phyloP scores from a whole-genome alignment of 495 filamentous ascomycete species.

The Podospora sp. region DNA sequence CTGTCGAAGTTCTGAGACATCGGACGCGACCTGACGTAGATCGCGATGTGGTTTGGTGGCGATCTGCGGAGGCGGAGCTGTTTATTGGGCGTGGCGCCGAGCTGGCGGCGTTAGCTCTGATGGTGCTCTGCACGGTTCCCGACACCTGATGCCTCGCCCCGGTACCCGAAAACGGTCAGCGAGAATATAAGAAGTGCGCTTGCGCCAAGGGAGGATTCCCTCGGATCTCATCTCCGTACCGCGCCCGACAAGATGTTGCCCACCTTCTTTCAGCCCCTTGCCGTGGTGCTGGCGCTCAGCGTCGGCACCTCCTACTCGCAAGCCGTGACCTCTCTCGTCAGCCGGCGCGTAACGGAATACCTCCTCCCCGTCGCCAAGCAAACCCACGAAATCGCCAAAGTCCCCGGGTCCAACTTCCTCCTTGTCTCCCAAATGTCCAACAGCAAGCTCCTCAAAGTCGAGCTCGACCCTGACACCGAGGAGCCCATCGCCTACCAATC shows the following conservation, averaged over 20 bases:
- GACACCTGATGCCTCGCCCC: neutral
- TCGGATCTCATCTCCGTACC: neutral
- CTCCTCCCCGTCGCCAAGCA: slow-evolving; percentile 7
- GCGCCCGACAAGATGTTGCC: neutral
- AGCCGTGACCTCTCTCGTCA: slow-evolving; percentile 3
- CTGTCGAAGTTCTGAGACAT: no score
- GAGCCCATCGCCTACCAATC: slow-evolving; percentile 14
- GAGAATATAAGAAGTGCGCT: neutral
- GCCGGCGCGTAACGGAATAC: slow-evolving; percentile 15
- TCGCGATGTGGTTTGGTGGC: neutral
- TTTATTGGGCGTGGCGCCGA: neutral
- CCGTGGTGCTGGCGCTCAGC: slow-evolving; percentile 7
- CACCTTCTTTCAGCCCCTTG: neutral
- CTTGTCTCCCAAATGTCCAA: slow-evolving; percentile 17
- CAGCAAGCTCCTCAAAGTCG: slow-evolving; percentile 16
- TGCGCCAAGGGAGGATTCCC: neutral
- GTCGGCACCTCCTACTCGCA: neutral
- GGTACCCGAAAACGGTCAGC: neutral
- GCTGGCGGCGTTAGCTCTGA: no score
- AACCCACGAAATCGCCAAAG: slow-evolving; percentile 10
- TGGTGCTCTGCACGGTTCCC: neutral
- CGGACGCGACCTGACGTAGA: no score
- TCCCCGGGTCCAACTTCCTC: slow-evolving; percentile 13
- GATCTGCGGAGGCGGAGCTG: neutral
- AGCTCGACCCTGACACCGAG: slow-evolving; percentile 12